Evolutionary conservation across 495 filamentous ascomycete species (phyloP), one percentile per base, ranked within the genome.

Genomic region (Xylaria scruposa): DNA sequence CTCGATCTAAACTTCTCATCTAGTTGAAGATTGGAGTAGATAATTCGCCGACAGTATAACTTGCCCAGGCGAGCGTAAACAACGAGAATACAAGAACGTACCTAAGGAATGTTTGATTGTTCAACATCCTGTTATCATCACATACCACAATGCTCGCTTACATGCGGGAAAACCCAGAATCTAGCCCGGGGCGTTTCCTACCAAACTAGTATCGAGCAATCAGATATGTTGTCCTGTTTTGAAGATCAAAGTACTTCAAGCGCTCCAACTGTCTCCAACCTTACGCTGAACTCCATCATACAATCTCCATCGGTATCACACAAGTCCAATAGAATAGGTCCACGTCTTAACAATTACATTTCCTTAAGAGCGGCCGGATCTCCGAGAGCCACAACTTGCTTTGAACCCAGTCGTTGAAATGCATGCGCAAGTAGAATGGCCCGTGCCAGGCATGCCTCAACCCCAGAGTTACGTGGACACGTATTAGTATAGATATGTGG

Each of bases 251-350:
- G 12, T 4, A 31, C 24, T 26, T 17, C 53, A 17, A 56, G 24
- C 24, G 26, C 53, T 26, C 53, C 26, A 13, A 31, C 53, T 17
- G 13, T 56, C 26, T 56, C 53, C 53, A 56, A 33, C 9, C 31
- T 1, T 1, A 59, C 33, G 54, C 29, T 60, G 17, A 60, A 21
- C 19, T 38, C 31, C 24, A 54, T 54, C 24, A 29, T 56, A 17
- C 51, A 24, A 56, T 56, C 51, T 56, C 4, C 24, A 56, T 36
- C 58, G 1, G 31, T 12, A 60, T 29, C 17, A 21, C 58, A 40
- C 58, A 38, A n/a, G 58, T 38, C 58, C 58, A 60, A 60, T 60
- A 38, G 33, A 38, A 60, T 1, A 38, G 31, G 58, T 31, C 58
- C 58, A 60, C 58, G 58, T 60, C 33, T 38, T 3, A 38, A 21